Evolutionary conservation across 106 monocot species (phyloP).

Genomic region (Ottelia alismoides): DNA sequence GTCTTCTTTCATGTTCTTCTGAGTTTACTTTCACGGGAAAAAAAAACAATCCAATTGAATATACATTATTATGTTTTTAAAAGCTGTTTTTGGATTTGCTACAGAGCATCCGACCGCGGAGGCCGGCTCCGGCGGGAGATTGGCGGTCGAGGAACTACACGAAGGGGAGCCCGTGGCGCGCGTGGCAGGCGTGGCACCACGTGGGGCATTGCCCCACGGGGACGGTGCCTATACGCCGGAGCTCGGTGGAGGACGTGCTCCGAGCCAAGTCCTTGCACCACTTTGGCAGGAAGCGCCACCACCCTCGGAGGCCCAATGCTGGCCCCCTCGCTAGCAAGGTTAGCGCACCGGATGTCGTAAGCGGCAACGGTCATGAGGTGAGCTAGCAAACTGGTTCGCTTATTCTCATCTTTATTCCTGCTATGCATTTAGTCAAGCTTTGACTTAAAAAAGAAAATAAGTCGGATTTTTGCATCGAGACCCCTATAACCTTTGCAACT

Average conservation of each 20-base stretch:
- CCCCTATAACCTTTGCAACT: no score
- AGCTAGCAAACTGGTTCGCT: no score
- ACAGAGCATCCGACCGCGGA: slow-evolving; percentile 32
- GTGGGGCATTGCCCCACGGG: slow-evolving; percentile 65
- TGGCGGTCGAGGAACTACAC: slow-evolving; percentile 26
- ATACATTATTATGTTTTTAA: no score
- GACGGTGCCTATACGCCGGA: slow-evolving; percentile 69
- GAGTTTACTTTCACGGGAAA: no score
- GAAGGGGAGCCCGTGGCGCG: slow-evolving; percentile 1
- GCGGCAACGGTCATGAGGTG: slow-evolving; percentile 99
- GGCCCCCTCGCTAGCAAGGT: slow-evolving; percentile 3
- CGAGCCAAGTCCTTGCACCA: slow-evolving; percentile 73
- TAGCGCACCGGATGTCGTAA: slow-evolving; percentile 21
- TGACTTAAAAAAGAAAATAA: no score
- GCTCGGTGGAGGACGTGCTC: slow-evolving; percentile 54
- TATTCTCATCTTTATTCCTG: no score
- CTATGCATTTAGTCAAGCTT: no score
- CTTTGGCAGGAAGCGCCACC: slow-evolving; percentile 62
- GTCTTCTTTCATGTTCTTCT: not conserved
- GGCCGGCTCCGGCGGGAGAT: slow-evolving; percentile 24
- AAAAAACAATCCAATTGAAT: no score
- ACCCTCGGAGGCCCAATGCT: not conserved
- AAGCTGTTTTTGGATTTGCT: no score
- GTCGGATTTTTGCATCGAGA: no score
- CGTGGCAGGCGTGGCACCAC: slow-evolving; percentile 89